These are phyloP conservation scores for Leccinum insigne DNA, from an alignment of 1,284 basidiomycete genomes.

Conservation along the genomic window DNA sequence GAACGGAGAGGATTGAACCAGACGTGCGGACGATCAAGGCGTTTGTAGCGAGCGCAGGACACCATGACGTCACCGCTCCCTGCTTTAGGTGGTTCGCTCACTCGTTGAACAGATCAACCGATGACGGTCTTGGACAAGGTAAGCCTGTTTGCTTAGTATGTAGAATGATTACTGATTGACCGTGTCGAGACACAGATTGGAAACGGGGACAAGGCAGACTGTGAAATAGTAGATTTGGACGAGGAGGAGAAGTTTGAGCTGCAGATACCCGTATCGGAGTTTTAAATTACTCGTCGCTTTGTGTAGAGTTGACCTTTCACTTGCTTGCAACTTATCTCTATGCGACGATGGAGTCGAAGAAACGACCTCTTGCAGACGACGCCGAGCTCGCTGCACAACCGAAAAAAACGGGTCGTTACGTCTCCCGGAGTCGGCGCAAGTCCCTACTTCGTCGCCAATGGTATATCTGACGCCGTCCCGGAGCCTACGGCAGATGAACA, in stretches of 20 bases:
- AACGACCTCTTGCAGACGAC: constrained; percentile 60
- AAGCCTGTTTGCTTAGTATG: constrained; percentile 20
- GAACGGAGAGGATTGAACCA: constrained; percentile 70
- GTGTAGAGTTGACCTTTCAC: neutral
- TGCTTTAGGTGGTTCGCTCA: neutral
- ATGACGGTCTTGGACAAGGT: constrained; percentile 80
- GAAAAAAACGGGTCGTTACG: constrained; percentile 67
- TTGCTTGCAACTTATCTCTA: constrained; percentile 16
- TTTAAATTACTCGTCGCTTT: constrained; percentile 20
- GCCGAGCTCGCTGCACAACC: constrained; percentile 44
- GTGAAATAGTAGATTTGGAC: constrained; percentile 71
- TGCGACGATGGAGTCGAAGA: constrained; percentile 58
- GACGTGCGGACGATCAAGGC: constrained; percentile 74
- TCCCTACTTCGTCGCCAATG: constrained; percentile 51
- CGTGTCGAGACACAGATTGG: constrained; percentile 88
- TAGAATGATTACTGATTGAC: constrained; percentile 4
- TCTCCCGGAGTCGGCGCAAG: constrained; percentile 49
- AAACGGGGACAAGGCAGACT: constrained; percentile 68
- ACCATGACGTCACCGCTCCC: constrained; percentile 31
- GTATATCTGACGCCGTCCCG: constrained; percentile 39
- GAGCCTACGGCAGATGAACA: constrained; percentile 63
- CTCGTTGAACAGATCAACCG: constrained; percentile 65
- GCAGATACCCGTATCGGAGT: constrained; percentile 28
- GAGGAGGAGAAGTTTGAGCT: constrained; percentile 37
- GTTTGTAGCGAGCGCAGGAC: constrained; percentile 76